Evolutionary conservation across 805 yeast species (phyloP).

Genomic region (Candida odintsovae): DNA sequence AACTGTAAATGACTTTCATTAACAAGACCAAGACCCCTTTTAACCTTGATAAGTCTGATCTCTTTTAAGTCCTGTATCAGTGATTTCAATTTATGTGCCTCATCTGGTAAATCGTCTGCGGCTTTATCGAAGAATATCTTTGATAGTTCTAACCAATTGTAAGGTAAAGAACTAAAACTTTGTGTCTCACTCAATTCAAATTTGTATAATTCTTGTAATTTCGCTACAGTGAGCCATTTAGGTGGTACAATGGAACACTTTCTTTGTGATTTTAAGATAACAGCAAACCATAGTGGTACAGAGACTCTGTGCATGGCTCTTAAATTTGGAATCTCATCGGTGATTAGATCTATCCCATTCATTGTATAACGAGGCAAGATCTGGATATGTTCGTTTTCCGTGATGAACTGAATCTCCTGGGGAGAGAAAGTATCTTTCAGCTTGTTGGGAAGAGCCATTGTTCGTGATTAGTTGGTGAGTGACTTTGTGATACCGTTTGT

Average conservation of each 20-base stretch:
- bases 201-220: constrained; percentile 52
- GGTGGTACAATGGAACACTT: constrained; percentile 87
- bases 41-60: constrained; percentile 70
- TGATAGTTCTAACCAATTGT: constrained; percentile 83
- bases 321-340: constrained; percentile 52
- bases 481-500: no score
- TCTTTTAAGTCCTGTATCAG: constrained; percentile 81
- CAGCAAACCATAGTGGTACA: constrained; percentile 86
- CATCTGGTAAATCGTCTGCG: constrained; percentile 71
- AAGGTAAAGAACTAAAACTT: constrained; percentile 68
- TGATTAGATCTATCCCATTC: constrained; percentile 59
- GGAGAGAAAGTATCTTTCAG: constrained; percentile 58
- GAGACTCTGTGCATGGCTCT: constrained; percentile 61
- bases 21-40: constrained; percentile 70
- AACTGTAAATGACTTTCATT: constrained; percentile 80
- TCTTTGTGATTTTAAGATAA: constrained; percentile 75
- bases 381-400: constrained; percentile 70
- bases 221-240: constrained; percentile 61
- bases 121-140: constrained; percentile 64
- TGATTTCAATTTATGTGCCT: constrained; percentile 64
- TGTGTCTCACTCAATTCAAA: constrained; percentile 55
- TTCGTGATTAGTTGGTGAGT: no score
- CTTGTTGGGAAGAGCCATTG: background rate
- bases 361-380: constrained; percentile 76
- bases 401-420: constrained; percentile 74